Percentiles rank a stretch among this genome's conserved stretches.
Conservation (phyloP, 192 early-diverging fungal species). For the Backusella australiensis region DNA sequence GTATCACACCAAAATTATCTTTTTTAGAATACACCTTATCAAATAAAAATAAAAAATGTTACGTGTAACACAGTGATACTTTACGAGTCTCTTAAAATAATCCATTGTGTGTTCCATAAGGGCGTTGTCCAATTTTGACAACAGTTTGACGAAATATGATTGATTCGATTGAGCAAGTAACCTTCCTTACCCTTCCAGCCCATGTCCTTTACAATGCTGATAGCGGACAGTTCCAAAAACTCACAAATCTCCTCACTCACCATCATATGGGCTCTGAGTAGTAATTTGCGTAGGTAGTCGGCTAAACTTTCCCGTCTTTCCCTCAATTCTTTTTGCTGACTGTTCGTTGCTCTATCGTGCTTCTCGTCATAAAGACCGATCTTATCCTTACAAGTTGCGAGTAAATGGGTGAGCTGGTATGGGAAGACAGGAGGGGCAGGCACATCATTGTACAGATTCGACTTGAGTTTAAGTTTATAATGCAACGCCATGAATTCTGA, state of each 20-base stretch:
- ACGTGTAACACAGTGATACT: neutral
- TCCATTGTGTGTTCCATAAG: constrained; percentile 62
- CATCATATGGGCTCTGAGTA: constrained; percentile 55
- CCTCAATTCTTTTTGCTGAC: constrained; percentile 18
- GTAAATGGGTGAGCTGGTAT: constrained; percentile 19
- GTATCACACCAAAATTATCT: neutral
- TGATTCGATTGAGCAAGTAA: constrained; percentile 56
- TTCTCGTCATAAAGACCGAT: constrained; percentile 17
- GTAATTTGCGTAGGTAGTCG: constrained; percentile 51
- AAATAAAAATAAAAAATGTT: neutral
- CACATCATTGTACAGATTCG: constrained; percentile 29
- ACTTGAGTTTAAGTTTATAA: constrained; percentile 54
- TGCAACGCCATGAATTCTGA: constrained; percentile 66
- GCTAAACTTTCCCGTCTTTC: constrained; percentile 52
- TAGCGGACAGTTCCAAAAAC: constrained; percentile 69
- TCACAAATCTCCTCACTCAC: constrained; percentile 66
- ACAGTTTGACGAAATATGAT: constrained; percentile 46
- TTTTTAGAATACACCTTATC: neutral
- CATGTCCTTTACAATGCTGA: constrained; percentile 72
- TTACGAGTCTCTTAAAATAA: constrained; percentile 66
- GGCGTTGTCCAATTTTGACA: constrained; percentile 28
- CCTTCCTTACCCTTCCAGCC: constrained; percentile 84
- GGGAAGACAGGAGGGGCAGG: constrained; percentile 29
- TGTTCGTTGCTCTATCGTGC: neutral
- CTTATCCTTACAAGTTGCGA: constrained; percentile 26